Base-by-base conservation (phyloP, 2,329 filamentous ascomycete genomes). In the Colletotrichum cuscutae region DNA sequence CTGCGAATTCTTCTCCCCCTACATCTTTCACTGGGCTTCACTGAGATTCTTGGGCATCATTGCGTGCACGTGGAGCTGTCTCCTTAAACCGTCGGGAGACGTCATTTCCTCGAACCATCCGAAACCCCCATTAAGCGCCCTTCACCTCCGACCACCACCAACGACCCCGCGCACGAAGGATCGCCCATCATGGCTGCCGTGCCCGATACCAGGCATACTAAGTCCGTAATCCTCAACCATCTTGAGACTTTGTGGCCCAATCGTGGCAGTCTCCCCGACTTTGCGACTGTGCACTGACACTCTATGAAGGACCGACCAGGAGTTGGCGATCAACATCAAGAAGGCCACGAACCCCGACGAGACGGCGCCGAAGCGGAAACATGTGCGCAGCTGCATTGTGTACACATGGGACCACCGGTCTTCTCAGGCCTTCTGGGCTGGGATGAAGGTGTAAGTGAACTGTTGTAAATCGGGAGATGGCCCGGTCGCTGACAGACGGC, bases 391-490 rank as follows among this genome's bases (percentile, higher is more conserved):
- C 83, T 97, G 95, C 81, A 99, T 99, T 79, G 96, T 99, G 58
- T 98, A 98, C 84, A 98, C 96, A 72, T 99, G 97, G 97, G 97
- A 99, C 84, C 95, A 99, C 87, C 97, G 97, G 86, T 97, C 93
- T 76, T 97, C 95, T 54, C 89, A 91, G 81, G 94, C 95, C 80
- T 99, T 99, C 83, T 99, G 97, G 97, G 91, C 94, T 70, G 96
- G 95, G 81, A 97, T 99, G 89, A 99, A 99, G 91, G 95, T 98
- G 93, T 97, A 89, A 77, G 93, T 89, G 65, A 57, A 57, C 54
- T 63, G 19, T n/a, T 30, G 22, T 13, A 57, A 54, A 54, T 32
- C 28, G 22, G 54, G 35, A 19, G 42, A 11, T 22, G 42, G 19
- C 8, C 8, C 13, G 19, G 46, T 56, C 32, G 46, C 63, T 42